phyloP scores from a whole-genome alignment of 2,329 filamentous ascomycete genomes.

The Aspergillus costaricaensis region DNA sequence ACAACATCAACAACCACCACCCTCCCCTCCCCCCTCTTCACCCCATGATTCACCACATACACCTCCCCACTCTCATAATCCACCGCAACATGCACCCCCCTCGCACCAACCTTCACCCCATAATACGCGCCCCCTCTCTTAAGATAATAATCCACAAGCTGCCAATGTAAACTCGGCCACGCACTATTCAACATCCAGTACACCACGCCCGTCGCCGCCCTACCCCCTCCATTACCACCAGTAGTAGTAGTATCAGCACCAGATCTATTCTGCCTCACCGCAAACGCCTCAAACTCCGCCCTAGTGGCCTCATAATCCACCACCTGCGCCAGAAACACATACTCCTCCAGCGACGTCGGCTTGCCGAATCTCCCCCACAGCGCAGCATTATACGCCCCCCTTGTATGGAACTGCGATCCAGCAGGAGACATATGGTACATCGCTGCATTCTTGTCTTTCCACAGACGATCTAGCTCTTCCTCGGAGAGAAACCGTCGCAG shows the following conservation, averaged over 20 bases:
- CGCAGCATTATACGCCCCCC: slow-evolving; percentile 60
- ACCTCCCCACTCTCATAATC: slow-evolving; percentile 52
- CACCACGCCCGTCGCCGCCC: slow-evolving; percentile 61
- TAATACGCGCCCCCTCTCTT: slow-evolving; percentile 61
- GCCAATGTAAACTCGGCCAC: slow-evolving; percentile 68
- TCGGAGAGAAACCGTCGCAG: slow-evolving; percentile 56
- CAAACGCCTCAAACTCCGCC: slow-evolving; percentile 60
- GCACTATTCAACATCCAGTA: slow-evolving; percentile 71
- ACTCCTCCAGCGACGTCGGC: slow-evolving; percentile 57
- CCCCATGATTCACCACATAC: slow-evolving; percentile 58
- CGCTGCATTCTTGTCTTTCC: slow-evolving; percentile 50
- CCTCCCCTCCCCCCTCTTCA: slow-evolving; percentile 44
- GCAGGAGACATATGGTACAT: slow-evolving; percentile 63
- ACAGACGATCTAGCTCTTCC: slow-evolving; percentile 57
- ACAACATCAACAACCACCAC: slow-evolving; percentile 55
- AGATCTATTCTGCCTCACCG: slow-evolving; percentile 51
- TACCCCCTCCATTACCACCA: slow-evolving; percentile 6
- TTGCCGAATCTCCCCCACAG: slow-evolving; percentile 56
- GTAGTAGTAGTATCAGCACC: no score
- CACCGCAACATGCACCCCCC: slow-evolving; percentile 58
- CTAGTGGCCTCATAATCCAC: slow-evolving; percentile 66
- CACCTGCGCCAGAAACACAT: slow-evolving; percentile 62
- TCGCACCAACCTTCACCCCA: slow-evolving; percentile 56
- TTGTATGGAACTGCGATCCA: slow-evolving; percentile 57
- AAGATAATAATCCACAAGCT: slow-evolving; percentile 65